These are phyloP conservation scores for Cornus suecica DNA, from an alignment of 148 eudicot genomes.

Conservation along the genomic window DNA sequence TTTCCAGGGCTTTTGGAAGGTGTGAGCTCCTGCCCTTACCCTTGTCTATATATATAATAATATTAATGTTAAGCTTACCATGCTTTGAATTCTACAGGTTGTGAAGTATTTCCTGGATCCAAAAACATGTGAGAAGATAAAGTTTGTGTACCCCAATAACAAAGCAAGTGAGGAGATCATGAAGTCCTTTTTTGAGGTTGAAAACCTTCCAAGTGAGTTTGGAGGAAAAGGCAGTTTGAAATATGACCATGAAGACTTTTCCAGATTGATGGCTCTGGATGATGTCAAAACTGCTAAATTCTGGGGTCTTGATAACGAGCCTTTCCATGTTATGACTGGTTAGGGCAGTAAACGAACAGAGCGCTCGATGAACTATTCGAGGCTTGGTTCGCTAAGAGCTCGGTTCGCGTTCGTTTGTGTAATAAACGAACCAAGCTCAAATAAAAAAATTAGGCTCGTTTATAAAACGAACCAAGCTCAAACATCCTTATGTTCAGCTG, in stretches of 20 bases:
- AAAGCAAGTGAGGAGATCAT: slow-evolving; percentile 74
- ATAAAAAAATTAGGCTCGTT: too few species aligned
- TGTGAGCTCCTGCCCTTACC: slow-evolving; percentile 11
- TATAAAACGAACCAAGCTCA: too few species aligned
- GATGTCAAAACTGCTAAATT: slow-evolving; percentile 61
- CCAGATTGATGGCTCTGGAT: slow-evolving; percentile 66
- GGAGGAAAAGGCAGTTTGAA: slow-evolving; percentile 75
- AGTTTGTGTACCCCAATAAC: slow-evolving; percentile 65
- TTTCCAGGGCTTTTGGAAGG: slow-evolving; percentile 82
- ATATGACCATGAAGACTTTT: slow-evolving; percentile 81
- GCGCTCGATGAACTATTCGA: too few species aligned
- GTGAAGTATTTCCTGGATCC: slow-evolving; percentile 66
- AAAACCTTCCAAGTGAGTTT: slow-evolving; percentile 82
- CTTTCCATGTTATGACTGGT: slow-evolving; percentile 17
- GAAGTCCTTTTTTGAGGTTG: slow-evolving; percentile 64
- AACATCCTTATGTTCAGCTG: too few species aligned
- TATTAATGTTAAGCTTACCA: neutral
- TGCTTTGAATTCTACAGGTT: slow-evolving; percentile 31
- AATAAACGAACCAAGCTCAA: too few species aligned
- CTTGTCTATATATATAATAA: too few species aligned
- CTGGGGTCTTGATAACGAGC: slow-evolving; percentile 54
- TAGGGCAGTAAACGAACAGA: too few species aligned
- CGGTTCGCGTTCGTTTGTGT: too few species aligned
- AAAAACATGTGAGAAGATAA: slow-evolving; percentile 56
- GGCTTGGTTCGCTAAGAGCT: too few species aligned